Evolutionary conservation across 306 rosid species (phyloP).

Genomic region (Phaseolus lunatus): DNA sequence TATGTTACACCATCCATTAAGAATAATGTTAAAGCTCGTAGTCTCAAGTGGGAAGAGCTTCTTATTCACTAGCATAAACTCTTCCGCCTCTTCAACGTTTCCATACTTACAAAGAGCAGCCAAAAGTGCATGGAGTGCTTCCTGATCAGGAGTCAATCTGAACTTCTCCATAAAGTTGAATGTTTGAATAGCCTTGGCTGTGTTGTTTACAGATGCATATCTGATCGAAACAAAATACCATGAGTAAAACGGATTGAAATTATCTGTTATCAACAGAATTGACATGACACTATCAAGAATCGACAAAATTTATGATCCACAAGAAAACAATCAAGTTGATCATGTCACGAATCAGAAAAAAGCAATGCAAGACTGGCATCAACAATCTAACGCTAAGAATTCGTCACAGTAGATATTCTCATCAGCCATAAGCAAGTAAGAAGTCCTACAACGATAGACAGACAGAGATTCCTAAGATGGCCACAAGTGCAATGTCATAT

Average conservation of each 20-base stretch:
- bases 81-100: constrained; percentile 89
- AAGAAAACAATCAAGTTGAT: neutral
- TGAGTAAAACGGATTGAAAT: neutral
- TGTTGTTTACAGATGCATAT: constrained; percentile 74
- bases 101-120: constrained; percentile 76
- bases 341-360: neutral
- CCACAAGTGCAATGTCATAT: neutral
- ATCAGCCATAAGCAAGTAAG: constrained; percentile 23
- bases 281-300: constrained; percentile 28
- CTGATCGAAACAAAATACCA: constrained; percentile 56
- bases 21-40: constrained; percentile 77
- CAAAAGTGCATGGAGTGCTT: constrained; percentile 65
- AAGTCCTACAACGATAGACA: constrained; percentile 13
- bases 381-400: neutral
- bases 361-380: constrained; percentile 1
- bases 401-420: neutral
- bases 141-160: constrained; percentile 75
- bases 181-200: constrained; percentile 66
- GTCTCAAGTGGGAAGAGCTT: constrained; percentile 80
- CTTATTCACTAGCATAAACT: constrained; percentile 76
- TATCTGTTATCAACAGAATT: neutral
- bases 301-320: constrained; percentile 28
- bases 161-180: constrained; percentile 86
- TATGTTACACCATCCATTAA: constrained; percentile 86
- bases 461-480: constrained; percentile 11